Conservation (phyloP, 352 stramenopile species). For the Phytophthora multivora region DNA sequence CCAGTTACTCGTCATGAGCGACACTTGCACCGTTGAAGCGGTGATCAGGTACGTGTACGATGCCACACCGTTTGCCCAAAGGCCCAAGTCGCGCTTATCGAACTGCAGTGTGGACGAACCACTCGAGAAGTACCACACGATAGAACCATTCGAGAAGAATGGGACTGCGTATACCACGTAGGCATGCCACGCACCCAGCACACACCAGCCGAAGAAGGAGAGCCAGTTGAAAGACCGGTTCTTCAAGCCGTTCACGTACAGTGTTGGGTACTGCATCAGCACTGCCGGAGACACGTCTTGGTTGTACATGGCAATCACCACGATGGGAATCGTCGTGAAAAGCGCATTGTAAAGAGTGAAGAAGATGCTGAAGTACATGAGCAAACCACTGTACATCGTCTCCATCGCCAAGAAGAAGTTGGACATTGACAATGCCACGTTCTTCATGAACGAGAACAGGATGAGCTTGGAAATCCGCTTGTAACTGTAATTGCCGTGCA, state of each 20-base stretch:
- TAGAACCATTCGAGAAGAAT: slow-evolving; percentile 86
- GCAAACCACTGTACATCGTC: slow-evolving; percentile 86
- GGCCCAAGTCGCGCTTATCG: slow-evolving; percentile 68
- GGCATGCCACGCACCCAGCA: slow-evolving; percentile 85
- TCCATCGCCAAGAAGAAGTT: slow-evolving; percentile 87
- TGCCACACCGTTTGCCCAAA: slow-evolving; percentile 83
- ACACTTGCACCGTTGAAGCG: slow-evolving; percentile 83
- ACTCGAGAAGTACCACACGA: slow-evolving; percentile 84
- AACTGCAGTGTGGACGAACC: slow-evolving; percentile 57
- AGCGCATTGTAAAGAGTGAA: slow-evolving; percentile 91
- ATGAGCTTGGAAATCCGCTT: slow-evolving; percentile 91
- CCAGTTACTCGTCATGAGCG: slow-evolving; percentile 91
- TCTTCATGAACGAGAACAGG: slow-evolving; percentile 91
- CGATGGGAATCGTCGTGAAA: slow-evolving; percentile 90
- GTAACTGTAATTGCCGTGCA: slow-evolving; percentile 92
- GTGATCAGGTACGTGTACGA: slow-evolving; percentile 89
- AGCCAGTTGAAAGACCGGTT: slow-evolving; percentile 91
- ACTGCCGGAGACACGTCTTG: slow-evolving; percentile 88
- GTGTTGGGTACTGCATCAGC: slow-evolving; percentile 89
- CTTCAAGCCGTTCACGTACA: slow-evolving; percentile 89
- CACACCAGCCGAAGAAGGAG: slow-evolving; percentile 87
- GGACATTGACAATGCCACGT: slow-evolving; percentile 82
- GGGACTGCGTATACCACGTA: slow-evolving; percentile 87
- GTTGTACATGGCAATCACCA: slow-evolving; percentile 92
- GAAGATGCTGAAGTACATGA: slow-evolving; percentile 91